Conservation (phyloP, 768 basidiomycete species). For the Suillus subaureus region DNA sequence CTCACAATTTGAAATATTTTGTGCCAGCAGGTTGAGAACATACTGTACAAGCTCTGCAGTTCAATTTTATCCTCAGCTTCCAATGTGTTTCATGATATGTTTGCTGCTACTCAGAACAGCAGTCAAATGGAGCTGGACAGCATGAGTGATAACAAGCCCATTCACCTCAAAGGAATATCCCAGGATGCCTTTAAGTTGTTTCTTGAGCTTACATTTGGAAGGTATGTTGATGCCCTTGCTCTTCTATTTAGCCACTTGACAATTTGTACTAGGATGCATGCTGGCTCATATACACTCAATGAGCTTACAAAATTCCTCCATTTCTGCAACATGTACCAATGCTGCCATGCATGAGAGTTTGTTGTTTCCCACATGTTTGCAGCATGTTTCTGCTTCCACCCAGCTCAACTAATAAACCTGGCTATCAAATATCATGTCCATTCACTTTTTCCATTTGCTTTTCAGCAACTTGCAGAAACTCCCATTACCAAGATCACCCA, state of each 20-base stretch:
- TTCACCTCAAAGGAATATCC: not conserved
- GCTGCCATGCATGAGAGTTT: not conserved
- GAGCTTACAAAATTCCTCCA: not conserved
- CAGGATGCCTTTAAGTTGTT: not conserved
- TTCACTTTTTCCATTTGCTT: not conserved
- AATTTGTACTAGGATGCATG: too few relatives aligned
- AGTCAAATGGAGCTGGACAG: not conserved
- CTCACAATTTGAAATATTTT: not conserved
- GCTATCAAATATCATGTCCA: not conserved
- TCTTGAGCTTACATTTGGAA: not conserved
- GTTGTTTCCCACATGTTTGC: not conserved
- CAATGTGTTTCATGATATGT: not conserved
- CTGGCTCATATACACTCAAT: not conserved
- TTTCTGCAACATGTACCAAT: not conserved
- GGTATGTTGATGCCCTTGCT: not conserved
- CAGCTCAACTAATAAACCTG: constrained; percentile 2
- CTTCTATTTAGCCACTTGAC: not conserved
- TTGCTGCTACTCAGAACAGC: not conserved
- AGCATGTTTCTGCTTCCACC: not conserved
- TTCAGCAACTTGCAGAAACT: not conserved
- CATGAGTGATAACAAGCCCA: not conserved
- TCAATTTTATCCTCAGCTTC: not conserved
- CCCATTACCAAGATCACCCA: constrained; percentile 3
- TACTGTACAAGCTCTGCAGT: not conserved
- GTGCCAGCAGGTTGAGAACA: not conserved